These are phyloP conservation scores for Rhodotorula sp. DNA, from an alignment of 1,284 basidiomycete genomes.

Conservation along the genomic window DNA sequence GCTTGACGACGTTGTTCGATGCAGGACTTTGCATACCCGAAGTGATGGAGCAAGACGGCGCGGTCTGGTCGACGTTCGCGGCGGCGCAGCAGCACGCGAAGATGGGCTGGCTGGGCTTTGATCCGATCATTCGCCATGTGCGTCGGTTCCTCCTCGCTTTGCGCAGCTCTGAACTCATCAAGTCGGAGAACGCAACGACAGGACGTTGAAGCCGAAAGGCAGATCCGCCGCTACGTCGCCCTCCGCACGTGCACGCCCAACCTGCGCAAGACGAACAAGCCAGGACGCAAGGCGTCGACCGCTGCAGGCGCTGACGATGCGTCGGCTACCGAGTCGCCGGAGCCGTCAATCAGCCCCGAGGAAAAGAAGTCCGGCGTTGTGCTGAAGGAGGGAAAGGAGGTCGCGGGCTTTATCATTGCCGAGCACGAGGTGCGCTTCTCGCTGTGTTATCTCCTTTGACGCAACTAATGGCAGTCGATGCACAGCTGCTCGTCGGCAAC, in stretches of 20 bases:
- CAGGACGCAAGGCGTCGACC: not conserved
- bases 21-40: constrained; percentile 34
- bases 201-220: constrained; percentile 17
- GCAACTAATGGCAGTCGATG: too few relatives aligned
- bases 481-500: constrained; percentile 13
- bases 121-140: constrained; percentile 27
- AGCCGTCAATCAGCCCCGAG: not conserved
- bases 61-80: constrained; percentile 24
- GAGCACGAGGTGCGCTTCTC: constrained; percentile 28
- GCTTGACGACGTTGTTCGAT: not conserved
- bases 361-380: constrained; percentile 1
- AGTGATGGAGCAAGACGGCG: constrained; percentile 33
- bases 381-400: constrained; percentile 23
- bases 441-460: not conserved
- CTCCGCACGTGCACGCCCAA: constrained; percentile 32
- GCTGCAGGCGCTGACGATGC: not conserved
- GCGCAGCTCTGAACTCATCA: not conserved
- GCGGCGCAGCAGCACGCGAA: constrained; percentile 6
- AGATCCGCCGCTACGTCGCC: constrained; percentile 28
- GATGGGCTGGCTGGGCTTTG: constrained; percentile 22
- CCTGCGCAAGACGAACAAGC: constrained; percentile 22
- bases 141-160: not conserved
- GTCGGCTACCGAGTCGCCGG: not conserved
- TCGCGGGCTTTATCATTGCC: constrained; percentile 34
- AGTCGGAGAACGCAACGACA: not conserved